phyloP scores from a whole-genome alignment of 305 asterid genomes.

The Fraxinus angustifolia region DNA sequence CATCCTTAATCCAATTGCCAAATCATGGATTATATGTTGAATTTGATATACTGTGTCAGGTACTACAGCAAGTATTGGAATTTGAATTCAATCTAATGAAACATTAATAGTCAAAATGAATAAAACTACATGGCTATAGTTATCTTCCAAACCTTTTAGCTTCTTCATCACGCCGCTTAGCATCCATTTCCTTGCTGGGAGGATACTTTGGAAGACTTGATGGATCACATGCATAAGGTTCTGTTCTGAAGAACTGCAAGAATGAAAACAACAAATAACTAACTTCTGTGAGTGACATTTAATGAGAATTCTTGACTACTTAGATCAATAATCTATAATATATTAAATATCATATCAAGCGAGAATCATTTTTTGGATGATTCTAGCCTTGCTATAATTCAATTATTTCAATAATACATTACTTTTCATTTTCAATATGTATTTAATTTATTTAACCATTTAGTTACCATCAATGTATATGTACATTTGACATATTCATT shows the following conservation, averaged over 20 bases:
- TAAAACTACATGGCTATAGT: neutral
- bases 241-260: conserved; percentile 67
- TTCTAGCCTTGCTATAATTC: no score
- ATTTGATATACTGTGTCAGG: neutral
- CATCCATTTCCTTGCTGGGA: conserved; percentile 94
- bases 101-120: neutral
- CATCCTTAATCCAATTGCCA: neutral
- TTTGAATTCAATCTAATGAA: neutral
- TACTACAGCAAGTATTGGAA: neutral
- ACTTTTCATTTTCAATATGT: no score
- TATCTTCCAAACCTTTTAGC: conserved; percentile 59
- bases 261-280: neutral
- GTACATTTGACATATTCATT: no score
- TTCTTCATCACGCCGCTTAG: conserved; percentile 85
- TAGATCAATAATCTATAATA: neutral
- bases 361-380: no score
- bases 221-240: conserved; percentile 83
- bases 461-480: no score
- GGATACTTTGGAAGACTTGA: conserved; percentile 90
- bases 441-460: no score
- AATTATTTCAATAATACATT: no score
- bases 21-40: neutral
- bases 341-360: no score
- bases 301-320: neutral
- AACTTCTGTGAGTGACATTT: neutral